These are phyloP conservation scores for Neonectria sp. DNA, from an alignment of 2,329 filamentous ascomycete species.

Conservation along the genomic window DNA sequence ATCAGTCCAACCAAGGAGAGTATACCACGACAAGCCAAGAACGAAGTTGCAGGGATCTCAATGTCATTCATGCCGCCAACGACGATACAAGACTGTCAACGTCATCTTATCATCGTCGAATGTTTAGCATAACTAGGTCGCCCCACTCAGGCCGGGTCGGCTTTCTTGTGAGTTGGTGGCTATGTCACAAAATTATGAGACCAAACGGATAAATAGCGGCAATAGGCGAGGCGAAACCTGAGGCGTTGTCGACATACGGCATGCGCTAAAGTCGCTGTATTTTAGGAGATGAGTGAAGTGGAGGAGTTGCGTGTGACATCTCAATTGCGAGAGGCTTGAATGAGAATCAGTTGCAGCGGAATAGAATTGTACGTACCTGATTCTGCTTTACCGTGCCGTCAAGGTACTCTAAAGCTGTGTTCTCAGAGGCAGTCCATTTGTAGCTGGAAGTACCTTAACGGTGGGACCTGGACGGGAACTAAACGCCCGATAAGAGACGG, in stretches of 20 bases:
- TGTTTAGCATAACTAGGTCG: constrained; percentile 7
- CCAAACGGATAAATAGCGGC: not conserved
- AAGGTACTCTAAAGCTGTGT: not conserved
- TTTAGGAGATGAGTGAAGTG: not conserved
- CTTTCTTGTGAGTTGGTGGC: constrained; percentile 7
- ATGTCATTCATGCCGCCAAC: not conserved
- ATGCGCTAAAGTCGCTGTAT: not conserved
- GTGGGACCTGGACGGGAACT: not conserved
- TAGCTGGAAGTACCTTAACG: constrained; percentile 4
- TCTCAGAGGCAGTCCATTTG: not conserved
- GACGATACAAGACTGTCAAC: constrained; percentile 6
- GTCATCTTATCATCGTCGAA: constrained; percentile 14
- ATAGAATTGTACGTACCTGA: not conserved
- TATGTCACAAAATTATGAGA: not conserved
- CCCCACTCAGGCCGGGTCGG: constrained; percentile 17
- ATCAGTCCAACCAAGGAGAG: not conserved
- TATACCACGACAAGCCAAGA: not conserved
- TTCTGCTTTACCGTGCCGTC: not conserved
- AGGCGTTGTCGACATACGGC: not conserved
- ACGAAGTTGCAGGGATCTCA: not conserved
- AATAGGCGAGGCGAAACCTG: not conserved
- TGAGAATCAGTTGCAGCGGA: too few species aligned
- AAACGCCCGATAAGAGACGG: constrained; percentile 30
- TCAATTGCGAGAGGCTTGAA: not conserved
- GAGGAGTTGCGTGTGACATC: not conserved